Conservation (phyloP, 2,329 filamentous ascomycete species). For the Claviceps arundinis region DNA sequence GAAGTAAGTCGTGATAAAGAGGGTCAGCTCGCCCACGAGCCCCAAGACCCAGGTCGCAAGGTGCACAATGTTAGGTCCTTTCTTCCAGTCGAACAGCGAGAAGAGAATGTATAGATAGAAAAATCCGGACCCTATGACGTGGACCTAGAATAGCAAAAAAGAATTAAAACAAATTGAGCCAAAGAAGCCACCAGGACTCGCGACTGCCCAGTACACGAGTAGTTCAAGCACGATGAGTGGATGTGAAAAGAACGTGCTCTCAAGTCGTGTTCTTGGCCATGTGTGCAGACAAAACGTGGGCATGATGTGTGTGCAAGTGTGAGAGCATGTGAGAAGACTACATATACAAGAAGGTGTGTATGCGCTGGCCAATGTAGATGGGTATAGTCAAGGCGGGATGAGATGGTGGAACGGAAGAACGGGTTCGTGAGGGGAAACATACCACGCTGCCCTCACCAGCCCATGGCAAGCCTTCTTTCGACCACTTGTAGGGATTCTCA, state of each 20-base stretch:
- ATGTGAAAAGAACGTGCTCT: too few species aligned
- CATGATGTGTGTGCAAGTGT: too few species aligned
- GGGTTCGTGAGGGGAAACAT: conserved; percentile 22
- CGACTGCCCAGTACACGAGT: too few species aligned
- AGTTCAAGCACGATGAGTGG: too few species aligned
- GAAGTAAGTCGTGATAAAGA: conserved; percentile 55
- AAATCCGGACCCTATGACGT: conserved; percentile 73
- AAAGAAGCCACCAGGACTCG: neutral
- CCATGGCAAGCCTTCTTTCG: conserved; percentile 44
- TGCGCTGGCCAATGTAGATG: too few species aligned
- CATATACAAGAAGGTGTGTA: too few species aligned
- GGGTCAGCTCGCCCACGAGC: conserved; percentile 56
- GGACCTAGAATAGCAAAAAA: conserved; percentile 46
- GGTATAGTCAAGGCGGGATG: neutral
- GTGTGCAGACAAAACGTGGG: too few species aligned
- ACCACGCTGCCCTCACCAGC: conserved; percentile 67
- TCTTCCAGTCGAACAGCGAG: conserved; percentile 70
- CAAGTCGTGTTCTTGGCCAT: too few species aligned
- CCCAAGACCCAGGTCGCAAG: conserved; percentile 66
- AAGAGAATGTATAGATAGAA: conserved; percentile 77
- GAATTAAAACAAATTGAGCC: neutral
- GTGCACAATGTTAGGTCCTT: conserved; percentile 70
- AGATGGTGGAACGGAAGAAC: neutral
- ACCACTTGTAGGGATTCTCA: conserved; percentile 25
- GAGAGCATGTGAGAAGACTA: too few species aligned